Base-by-base conservation (phyloP, 257 asterid species). In the Vinca minor region DNA sequence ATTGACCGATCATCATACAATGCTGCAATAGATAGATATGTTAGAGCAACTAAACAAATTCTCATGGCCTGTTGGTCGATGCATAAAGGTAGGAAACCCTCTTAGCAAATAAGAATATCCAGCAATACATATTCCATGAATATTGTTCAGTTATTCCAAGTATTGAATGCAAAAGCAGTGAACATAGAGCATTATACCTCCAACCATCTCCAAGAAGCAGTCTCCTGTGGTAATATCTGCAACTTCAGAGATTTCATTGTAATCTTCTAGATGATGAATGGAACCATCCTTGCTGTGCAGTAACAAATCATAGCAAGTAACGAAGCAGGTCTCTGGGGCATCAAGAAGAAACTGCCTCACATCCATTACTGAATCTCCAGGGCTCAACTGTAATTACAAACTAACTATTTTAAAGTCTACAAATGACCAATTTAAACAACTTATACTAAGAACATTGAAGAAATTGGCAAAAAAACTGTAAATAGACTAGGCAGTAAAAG, bases 301-400 rank as follows among this genome's bases (percentile, higher is more conserved):
- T 56, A 82, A 73, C 84, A 93, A 77, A 77, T 93, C 97, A 70
- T 87, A 93, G 80, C 99, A 93, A 46, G 99, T 93, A 75, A 84
- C 75, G 76, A 73, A 87, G 76, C 99, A 89, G 18, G 96, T 84
- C 83, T 89, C 95, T 1, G 96, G 85, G 69, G 97, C 96, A 81
- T 93, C 97, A 64, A 87, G 91, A 78, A 93, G 96, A 89, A 89
- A 90, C 80, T 87, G 99, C 64, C 95, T 82, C 69, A 93, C 95
- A 69, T 93, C 99, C 96, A 89, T 86, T 11, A 87, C 97, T 55
- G 97, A 85, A 84, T 93, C 99, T 69, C 94, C 95, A 47, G 99
- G 99, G 71, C 95, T 89, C 82, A 93, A 79, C 99, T 93, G 92
- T 74, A 84, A 76, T 60, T 56, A 69, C 52, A 71, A 75, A 41